Percentiles rank a stretch among this genome's conserved stretches.
Evolutionary conservation across 2,329 filamentous ascomycete genomes (phyloP).

Genomic region (Colletotrichum lini): DNA sequence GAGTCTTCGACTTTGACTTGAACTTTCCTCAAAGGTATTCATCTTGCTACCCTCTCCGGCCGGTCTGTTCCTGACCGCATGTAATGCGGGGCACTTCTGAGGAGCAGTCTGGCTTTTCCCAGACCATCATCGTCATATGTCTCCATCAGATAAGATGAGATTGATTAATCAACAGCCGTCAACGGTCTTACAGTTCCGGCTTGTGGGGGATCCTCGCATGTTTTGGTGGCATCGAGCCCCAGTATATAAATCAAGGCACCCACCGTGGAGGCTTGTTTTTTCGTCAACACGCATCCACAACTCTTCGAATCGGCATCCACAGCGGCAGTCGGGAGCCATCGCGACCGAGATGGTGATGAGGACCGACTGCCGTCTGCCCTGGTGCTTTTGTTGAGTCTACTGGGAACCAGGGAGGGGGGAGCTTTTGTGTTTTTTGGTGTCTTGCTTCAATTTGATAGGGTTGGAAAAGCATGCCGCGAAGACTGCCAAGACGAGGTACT

Average conservation of each 20-base stretch:
- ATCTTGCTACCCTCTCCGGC: background rate
- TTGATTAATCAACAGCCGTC: slow-evolving; percentile 17
- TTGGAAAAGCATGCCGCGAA: too few species aligned
- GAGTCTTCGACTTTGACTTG: background rate
- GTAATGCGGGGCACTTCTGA: slow-evolving; percentile 17
- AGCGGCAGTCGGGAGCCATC: slow-evolving; percentile 13
- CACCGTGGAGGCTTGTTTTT: slow-evolving; percentile 15
- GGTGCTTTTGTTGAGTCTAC: background rate
- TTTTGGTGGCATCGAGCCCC: slow-evolving; percentile 13
- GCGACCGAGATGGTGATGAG: background rate
- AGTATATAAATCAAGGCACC: slow-evolving; percentile 10
- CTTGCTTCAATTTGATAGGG: too few species aligned
- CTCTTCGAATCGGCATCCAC: background rate
- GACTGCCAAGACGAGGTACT: too few species aligned
- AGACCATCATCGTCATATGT: background rate
- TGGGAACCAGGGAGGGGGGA: too few species aligned
- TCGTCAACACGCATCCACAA: background rate
- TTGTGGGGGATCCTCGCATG: slow-evolving; percentile 1
- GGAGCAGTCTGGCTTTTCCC: background rate
- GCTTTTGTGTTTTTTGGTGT: too few species aligned
- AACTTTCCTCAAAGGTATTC: background rate
- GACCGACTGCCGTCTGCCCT: slow-evolving; percentile 9
- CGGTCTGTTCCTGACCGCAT: background rate
- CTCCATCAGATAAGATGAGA: slow-evolving; percentile 39
- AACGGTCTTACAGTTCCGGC: slow-evolving; percentile 17